Evolutionary conservation across 345 rosid species (phyloP).

Genomic region (Microthlaspi erraticum): DNA sequence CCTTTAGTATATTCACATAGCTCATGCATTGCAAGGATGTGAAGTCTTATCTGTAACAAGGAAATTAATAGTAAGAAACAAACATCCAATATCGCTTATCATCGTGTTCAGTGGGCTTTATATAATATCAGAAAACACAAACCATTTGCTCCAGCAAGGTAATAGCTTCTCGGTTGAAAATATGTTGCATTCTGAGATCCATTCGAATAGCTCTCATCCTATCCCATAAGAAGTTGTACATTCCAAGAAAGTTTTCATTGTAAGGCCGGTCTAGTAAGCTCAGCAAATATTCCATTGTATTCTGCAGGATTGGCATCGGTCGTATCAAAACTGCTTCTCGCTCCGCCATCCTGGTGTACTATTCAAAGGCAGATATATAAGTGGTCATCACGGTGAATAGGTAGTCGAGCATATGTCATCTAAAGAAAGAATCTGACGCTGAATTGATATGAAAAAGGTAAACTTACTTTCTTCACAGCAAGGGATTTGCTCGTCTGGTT

Average conservation of each 20-base stretch:
- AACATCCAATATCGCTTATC: conserved; percentile 13
- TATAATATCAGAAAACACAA: conserved; percentile 37
- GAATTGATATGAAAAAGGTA: conserved; percentile 11
- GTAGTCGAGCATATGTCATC: conserved; percentile 19
- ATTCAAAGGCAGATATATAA: conserved; percentile 37
- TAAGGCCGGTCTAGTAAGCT: conserved; percentile 87
- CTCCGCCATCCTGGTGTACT: conserved; percentile 95
- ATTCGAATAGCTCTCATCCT: conserved; percentile 97
- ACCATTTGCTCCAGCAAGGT: conserved; percentile 98
- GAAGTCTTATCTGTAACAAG: conserved; percentile 88
- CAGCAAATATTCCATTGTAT: conserved; percentile 79
- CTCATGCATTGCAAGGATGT: conserved; percentile 94
- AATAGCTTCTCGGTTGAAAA: conserved; percentile 76
- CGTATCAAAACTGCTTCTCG: conserved; percentile 91
- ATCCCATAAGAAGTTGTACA: conserved; percentile 96
- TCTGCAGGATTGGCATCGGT: conserved; percentile 87
- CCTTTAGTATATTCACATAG: conserved; percentile 92
- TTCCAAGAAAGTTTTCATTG: conserved; percentile 77
- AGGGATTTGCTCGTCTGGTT: conserved; percentile 82
- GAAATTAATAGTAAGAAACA: conserved; percentile 39
- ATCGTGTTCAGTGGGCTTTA: neutral
- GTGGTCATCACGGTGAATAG: conserved; percentile 38
- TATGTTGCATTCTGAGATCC: conserved; percentile 98
- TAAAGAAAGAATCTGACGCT: conserved; percentile 20
- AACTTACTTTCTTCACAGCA: conserved; percentile 76